Evolutionary conservation across 257 asterid species (phyloP), one percentile per base, ranked within the genome.

Genomic region (Nicotiana undulata): DNA sequence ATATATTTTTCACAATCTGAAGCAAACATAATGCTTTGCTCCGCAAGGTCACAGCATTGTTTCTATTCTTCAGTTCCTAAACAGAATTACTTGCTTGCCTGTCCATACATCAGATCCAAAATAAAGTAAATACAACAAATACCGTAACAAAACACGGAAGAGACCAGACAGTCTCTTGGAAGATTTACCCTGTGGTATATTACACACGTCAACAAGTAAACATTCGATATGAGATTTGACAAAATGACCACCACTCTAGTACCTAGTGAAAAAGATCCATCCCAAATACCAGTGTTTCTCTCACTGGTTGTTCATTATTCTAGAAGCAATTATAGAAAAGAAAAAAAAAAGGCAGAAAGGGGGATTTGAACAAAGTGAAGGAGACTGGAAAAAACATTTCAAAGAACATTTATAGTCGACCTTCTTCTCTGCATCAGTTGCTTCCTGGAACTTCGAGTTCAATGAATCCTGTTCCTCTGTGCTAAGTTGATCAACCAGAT

Each of bases 361-460:
- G 60, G 60, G 22, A 40, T 46, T 72, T 70, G 24, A 81, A 24
- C 66, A 61, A 20, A 68, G 24, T 63, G 11, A 78, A 80, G 64
- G 51, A 37, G 4, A 8, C 72, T 29, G 3, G 77, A 26, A 22
- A 40, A 20, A 60, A 51, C 61, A 10, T 18, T 32, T 44, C 31
- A 22, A 76, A 55, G 55, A 63, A 80, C 49, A 63, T 67, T 13
- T 58, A 16, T 56, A 56, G 52, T 24, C 37, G 63, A 95, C 99
- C 98, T 93, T 92, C 88, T 90, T 92, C 82, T 96, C 97, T 8
- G 97, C 97, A 59, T 94, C 98, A 85, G 88, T 89, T 67, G 99
- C 98, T 82, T 92, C 99, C 90, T 91, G 93, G 80, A 96, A 88
- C 91, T 94, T 96, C 46, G 81, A 86, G 88, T 88, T 88, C 74